phyloP scores from a whole-genome alignment of 768 basidiomycete species.

The Amanita polypyramis region DNA sequence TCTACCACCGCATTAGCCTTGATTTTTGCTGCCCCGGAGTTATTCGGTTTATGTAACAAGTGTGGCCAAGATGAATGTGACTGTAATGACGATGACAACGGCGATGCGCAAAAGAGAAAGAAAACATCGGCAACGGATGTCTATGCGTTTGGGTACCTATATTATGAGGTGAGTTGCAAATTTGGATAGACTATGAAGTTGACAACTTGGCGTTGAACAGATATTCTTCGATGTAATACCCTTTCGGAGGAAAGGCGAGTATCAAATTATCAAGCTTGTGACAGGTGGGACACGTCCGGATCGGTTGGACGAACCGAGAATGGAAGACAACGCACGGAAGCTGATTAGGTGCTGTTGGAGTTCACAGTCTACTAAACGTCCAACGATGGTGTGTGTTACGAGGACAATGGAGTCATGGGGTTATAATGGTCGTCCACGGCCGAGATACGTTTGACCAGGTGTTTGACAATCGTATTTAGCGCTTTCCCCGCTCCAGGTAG shows the following conservation, averaged over 20 bases:
- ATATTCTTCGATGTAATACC: background rate
- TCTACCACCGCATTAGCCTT: background rate
- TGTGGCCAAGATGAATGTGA: background rate
- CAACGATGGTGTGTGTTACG: too few relatives aligned
- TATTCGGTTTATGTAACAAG: background rate
- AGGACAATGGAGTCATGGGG: too few relatives aligned
- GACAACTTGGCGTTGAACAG: background rate
- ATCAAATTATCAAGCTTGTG: background rate
- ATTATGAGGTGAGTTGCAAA: background rate
- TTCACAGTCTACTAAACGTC: background rate
- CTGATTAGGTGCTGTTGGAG: background rate
- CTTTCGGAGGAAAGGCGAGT: background rate
- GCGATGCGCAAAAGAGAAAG: background rate
- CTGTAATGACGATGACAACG: background rate
- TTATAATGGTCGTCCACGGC: too few relatives aligned
- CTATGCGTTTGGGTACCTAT: conserved; percentile 3
- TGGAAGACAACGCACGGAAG: background rate
- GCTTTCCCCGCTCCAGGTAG: too few relatives aligned
- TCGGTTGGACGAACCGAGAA: background rate
- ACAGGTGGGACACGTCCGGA: background rate
- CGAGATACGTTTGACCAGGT: too few relatives aligned
- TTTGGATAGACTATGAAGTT: background rate
- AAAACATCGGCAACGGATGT: conserved; percentile 1
- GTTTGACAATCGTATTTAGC: too few relatives aligned
- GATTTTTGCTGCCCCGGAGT: conserved; percentile 3